These are phyloP conservation scores for Cicer chorassanicum DNA, from an alignment of 306 rosid genomes.

Conservation along the genomic window DNA sequence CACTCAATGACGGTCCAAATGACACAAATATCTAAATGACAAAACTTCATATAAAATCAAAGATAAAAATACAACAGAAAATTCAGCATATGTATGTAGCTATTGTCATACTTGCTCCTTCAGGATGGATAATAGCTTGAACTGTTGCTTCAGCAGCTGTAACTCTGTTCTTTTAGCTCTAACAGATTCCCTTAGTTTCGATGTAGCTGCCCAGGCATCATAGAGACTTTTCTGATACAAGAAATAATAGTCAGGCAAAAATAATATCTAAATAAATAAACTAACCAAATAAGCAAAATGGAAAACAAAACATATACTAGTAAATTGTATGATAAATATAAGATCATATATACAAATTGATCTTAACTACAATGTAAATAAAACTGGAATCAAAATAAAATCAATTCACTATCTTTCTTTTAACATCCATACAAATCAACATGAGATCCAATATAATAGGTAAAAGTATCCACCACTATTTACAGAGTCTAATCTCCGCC, in stretches of 20 bases:
- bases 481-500: too few species aligned
- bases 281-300: constrained; percentile 28
- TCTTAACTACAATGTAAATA: constrained; percentile 4
- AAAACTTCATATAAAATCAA: constrained; percentile 26
- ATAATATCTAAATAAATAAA: background rate
- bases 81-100: background rate
- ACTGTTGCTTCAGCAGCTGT: constrained; percentile 65
- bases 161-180: constrained; percentile 78
- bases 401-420: constrained; percentile 8
- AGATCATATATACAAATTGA: background rate
- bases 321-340: background rate
- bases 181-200: constrained; percentile 82
- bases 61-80: constrained; percentile 34
- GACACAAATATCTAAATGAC: constrained; percentile 9
- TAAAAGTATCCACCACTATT: too few species aligned
- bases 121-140: constrained; percentile 76
- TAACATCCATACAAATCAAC: background rate
- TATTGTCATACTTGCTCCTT: constrained; percentile 79
- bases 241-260: constrained; percentile 40
- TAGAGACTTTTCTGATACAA: constrained; percentile 76
- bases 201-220: constrained; percentile 75
- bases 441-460: background rate
- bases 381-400: constrained; percentile 18
- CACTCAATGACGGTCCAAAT: background rate
- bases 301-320: constrained; percentile 24